These are phyloP conservation scores for Inga leiocalycina DNA, from an alignment of 306 rosid genomes.

Conservation along the genomic window DNA sequence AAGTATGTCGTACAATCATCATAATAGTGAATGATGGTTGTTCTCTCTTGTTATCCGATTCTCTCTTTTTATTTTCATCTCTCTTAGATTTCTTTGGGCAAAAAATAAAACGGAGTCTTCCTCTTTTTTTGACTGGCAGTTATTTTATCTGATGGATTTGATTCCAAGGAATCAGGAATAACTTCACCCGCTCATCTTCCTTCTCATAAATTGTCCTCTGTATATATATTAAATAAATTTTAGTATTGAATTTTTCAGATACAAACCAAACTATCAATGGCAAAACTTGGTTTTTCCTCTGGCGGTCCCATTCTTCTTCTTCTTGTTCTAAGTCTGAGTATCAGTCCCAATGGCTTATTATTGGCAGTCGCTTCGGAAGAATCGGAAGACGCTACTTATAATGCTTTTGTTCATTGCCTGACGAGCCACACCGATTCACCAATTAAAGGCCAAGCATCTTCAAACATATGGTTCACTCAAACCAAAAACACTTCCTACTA, in stretches of 20 bases:
- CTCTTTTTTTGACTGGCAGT: too few relatives aligned
- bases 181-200: not conserved
- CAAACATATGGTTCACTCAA: not conserved
- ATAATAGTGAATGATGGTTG: too few relatives aligned
- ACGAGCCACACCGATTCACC: conserved; percentile 27
- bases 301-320: not conserved
- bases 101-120: too few relatives aligned
- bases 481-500: conserved; percentile 35
- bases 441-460: conserved; percentile 3
- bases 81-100: too few relatives aligned
- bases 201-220: not conserved
- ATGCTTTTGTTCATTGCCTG: conserved; percentile 29
- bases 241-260: not conserved
- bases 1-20: too few relatives aligned
- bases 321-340: not conserved
- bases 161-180: not conserved
- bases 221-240: not conserved
- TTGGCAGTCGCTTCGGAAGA: not conserved
- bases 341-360: not conserved
- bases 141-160: not conserved
- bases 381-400: not conserved
- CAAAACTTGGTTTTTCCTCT: conserved; percentile 10
- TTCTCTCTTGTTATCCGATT: too few relatives aligned
- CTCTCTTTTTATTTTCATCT: too few relatives aligned
- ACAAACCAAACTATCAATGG: conserved; percentile 31